A percentile compares a stretch with the other conserved stretches of the same genome.
phyloP scores from a whole-genome alignment of 225 moss, liverwort and hornwort species.

The Pseudoscleropodium purum region DNA sequence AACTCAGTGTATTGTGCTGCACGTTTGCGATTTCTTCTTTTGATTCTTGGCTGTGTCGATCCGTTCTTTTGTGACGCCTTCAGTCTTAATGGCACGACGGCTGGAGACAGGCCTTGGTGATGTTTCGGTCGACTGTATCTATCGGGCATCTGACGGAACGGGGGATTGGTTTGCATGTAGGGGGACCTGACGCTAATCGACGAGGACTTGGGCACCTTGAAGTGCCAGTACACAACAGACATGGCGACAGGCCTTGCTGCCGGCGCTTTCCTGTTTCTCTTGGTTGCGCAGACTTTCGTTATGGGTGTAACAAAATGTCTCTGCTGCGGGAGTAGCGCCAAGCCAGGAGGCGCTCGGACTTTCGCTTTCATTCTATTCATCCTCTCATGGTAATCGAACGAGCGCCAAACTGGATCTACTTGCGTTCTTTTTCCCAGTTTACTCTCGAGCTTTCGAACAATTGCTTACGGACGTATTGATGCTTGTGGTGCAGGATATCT shows the following conservation, averaged over 20 bases:
- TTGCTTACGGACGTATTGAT: neutral
- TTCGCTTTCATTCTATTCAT: constrained; percentile 31
- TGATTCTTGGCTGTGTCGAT: neutral
- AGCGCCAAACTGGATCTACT: neutral
- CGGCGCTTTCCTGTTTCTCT: constrained; percentile 40
- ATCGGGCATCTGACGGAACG: neutral
- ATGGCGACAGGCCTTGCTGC: constrained; percentile 45
- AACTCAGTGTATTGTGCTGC: neutral
- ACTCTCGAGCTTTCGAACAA: neutral
- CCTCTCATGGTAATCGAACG: constrained; percentile 20
- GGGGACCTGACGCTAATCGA: constrained; percentile 7
- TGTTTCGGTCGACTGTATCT: neutral
- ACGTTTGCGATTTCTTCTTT: neutral
- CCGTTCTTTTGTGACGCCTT: neutral
- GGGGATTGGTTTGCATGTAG: neutral
- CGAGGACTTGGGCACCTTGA: constrained; percentile 8
- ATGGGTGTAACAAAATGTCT: constrained; percentile 44
- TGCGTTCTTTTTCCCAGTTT: neutral
- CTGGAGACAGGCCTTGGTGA: neutral
- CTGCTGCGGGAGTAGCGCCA: constrained; percentile 37
- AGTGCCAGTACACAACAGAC: constrained; percentile 38
- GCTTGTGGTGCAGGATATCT: constrained; percentile 13
- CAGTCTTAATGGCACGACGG: neutral
- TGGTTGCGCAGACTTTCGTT: constrained; percentile 31
- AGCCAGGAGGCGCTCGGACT: constrained; percentile 28